Conservation (phyloP, 495 filamentous ascomycete genomes). For the Letharia columbiana region DNA sequence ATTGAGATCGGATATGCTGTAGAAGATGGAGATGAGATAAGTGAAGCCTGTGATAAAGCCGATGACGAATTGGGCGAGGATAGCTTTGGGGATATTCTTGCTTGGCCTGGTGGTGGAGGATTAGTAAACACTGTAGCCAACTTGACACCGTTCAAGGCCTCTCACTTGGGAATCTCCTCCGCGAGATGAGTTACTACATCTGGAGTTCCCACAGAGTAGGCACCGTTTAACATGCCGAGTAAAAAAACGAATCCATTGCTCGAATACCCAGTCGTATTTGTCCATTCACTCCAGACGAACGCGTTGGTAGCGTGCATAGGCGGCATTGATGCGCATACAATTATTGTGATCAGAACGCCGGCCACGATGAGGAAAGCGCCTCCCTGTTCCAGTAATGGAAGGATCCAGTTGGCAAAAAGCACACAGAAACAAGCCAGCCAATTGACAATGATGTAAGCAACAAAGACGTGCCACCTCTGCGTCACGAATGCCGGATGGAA, state of each 20-base stretch:
- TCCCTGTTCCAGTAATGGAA: slow-evolving; percentile 57
- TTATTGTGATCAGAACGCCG: slow-evolving; percentile 60
- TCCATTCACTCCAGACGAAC: slow-evolving; percentile 55
- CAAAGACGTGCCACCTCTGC: slow-evolving; percentile 66
- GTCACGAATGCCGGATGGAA: slow-evolving; percentile 56
- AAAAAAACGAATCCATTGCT: slow-evolving; percentile 62
- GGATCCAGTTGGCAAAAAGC: slow-evolving; percentile 57
- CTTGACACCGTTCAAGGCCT: too few relatives aligned
- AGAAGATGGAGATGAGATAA: slow-evolving; percentile 62
- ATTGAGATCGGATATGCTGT: slow-evolving; percentile 56
- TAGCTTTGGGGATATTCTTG: slow-evolving; percentile 52
- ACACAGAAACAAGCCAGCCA: slow-evolving; percentile 58
- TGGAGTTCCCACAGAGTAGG: slow-evolving; percentile 67
- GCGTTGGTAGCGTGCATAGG: slow-evolving; percentile 43
- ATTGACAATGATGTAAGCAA: slow-evolving; percentile 57
- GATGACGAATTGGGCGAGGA: slow-evolving; percentile 34
- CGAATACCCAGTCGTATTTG: slow-evolving; percentile 56
- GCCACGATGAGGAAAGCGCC: slow-evolving; percentile 59
- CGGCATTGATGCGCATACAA: slow-evolving; percentile 71
- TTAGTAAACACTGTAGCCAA: neutral
- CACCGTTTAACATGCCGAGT: slow-evolving; percentile 65
- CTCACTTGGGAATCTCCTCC: slow-evolving; percentile 55
- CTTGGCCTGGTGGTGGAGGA: slow-evolving; percentile 31
- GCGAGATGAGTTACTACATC: slow-evolving; percentile 64
- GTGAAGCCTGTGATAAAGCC: slow-evolving; percentile 56